A percentile compares a stretch with the other conserved stretches of the same genome.
phyloP scores from a whole-genome alignment of 805 yeast genomes.

The Ogataea zsoltii region DNA sequence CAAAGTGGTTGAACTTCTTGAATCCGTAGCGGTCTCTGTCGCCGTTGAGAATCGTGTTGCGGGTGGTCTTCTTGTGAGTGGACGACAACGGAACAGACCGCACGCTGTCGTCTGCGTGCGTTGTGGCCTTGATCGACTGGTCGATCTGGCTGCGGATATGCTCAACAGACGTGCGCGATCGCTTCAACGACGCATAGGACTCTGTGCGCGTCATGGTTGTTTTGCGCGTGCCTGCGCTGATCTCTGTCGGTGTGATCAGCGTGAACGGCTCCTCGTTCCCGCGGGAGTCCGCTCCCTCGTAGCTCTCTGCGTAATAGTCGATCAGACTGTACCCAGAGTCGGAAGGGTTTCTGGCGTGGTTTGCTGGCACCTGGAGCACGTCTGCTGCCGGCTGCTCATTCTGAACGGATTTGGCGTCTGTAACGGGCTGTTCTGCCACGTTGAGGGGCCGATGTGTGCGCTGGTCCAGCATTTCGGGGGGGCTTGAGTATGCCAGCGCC shows the following conservation, averaged over 20 bases:
- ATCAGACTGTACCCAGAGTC: conserved; percentile 23
- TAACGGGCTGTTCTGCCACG: not conserved
- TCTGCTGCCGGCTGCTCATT: not conserved
- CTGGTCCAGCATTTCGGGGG: conserved; percentile 11
- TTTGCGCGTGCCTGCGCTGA: conserved; percentile 6
- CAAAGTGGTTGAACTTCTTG: conserved; percentile 58
- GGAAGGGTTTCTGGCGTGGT: conserved; percentile 17
- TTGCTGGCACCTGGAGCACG: not conserved
- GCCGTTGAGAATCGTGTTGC: conserved; percentile 22
- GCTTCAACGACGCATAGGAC: conserved; percentile 24
- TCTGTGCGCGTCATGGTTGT: conserved; percentile 24
- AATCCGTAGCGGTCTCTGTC: conserved; percentile 84
- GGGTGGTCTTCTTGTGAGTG: conserved; percentile 5
- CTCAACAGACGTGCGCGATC: conserved; percentile 27
- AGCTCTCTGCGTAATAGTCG: conserved; percentile 20
- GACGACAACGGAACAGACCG: not conserved
- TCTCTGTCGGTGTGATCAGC: conserved; percentile 9
- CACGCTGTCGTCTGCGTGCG: not conserved
- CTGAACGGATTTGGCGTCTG: not conserved
- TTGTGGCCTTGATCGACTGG: conserved; percentile 16
- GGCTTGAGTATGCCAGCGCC: conserved; percentile 6
- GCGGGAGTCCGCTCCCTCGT: conserved; percentile 4
- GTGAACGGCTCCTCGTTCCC: conserved; percentile 19
- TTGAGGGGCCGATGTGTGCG: not conserved
- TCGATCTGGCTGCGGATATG: conserved; percentile 24